Evolutionary conservation across 1,284 basidiomycete genomes (phyloP).

Genomic region (Entoloma clypeatum): DNA sequence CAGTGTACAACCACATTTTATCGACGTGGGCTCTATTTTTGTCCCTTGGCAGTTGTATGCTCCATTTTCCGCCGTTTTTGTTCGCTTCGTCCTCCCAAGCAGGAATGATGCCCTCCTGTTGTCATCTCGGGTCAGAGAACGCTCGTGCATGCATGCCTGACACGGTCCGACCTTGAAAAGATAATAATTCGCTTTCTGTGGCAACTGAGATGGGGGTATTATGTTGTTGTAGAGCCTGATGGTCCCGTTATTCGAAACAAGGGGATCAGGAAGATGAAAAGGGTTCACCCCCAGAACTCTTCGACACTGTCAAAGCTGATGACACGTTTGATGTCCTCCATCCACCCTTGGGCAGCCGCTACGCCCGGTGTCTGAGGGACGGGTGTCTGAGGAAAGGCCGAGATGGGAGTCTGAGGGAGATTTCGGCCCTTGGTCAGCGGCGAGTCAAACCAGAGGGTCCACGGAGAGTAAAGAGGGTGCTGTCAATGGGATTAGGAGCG

Average conservation of each 20-base stretch:
- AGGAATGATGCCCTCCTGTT: slow-evolving; percentile 88
- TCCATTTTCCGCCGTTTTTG: slow-evolving; percentile 97
- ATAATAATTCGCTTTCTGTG: slow-evolving; percentile 97
- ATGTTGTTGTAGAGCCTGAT: slow-evolving; percentile 94
- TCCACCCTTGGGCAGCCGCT: slow-evolving; percentile 82
- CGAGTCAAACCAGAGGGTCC: slow-evolving; percentile 98
- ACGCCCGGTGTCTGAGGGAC: slow-evolving; percentile 61
- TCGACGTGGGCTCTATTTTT: slow-evolving; percentile 86
- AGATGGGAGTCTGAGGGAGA: slow-evolving; percentile 80
- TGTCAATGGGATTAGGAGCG: slow-evolving; percentile 29
- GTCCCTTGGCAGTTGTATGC: slow-evolving; percentile 94
- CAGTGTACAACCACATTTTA: slow-evolving; percentile 97
- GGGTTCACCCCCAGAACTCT: slow-evolving; percentile 93
- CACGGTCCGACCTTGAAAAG: slow-evolving; percentile 77
- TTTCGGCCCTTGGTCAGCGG: slow-evolving; percentile 84
- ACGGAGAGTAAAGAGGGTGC: slow-evolving; percentile 91
- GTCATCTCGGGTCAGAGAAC: slow-evolving; percentile 16
- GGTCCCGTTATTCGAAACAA: slow-evolving; percentile 8
- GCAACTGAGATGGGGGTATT: slow-evolving; percentile 91
- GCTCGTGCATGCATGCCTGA: neutral
- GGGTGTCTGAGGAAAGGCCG: slow-evolving; percentile 76
- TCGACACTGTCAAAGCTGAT: slow-evolving; percentile 93
- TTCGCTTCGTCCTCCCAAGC: slow-evolving; percentile 97
- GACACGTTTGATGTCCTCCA: slow-evolving; percentile 95
- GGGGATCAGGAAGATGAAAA: neutral